A percentile compares a stretch with the other conserved stretches of the same genome.
phyloP scores from a whole-genome alignment of 2,329 filamentous ascomycete genomes.

The Aspergillus versicolor region DNA sequence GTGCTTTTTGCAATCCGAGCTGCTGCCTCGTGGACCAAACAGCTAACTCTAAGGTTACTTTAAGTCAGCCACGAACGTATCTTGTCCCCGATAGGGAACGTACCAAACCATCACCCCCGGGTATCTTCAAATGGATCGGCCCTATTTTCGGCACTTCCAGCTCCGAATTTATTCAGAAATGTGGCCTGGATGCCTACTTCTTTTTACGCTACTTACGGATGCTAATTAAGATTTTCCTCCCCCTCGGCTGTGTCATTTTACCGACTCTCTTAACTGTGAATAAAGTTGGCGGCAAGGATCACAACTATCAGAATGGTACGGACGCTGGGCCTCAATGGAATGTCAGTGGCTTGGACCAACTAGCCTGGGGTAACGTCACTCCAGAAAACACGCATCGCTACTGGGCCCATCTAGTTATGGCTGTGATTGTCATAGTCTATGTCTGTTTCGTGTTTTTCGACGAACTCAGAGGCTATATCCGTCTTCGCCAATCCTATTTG shows the following conservation, averaged over 20 bases:
- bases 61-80: conserved; percentile 77
- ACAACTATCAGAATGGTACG: conserved; percentile 47
- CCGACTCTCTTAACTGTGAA: conserved; percentile 88
- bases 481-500: conserved; percentile 88
- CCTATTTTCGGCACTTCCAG: conserved; percentile 66
- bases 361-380: conserved; percentile 86
- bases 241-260: conserved; percentile 73
- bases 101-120: conserved; percentile 68
- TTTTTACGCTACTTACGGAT: conserved; percentile 88
- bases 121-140: conserved; percentile 53
- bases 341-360: conserved; percentile 71
- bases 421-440: conserved; percentile 74
- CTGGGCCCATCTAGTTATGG: conserved; percentile 81
- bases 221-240: conserved; percentile 87
- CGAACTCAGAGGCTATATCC: conserved; percentile 84
- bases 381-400: conserved; percentile 66
- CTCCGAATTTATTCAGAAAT: conserved; percentile 91
- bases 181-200: conserved; percentile 94
- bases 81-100: conserved; percentile 82
- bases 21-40: background rate
- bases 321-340: conserved; percentile 42
- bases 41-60: conserved; percentile 5
- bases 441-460: conserved; percentile 84
- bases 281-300: conserved; percentile 66
- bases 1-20: conserved; percentile 29